Evolutionary conservation across 139 green algal species (phyloP).

Genomic region (Picochlorum sp.): DNA sequence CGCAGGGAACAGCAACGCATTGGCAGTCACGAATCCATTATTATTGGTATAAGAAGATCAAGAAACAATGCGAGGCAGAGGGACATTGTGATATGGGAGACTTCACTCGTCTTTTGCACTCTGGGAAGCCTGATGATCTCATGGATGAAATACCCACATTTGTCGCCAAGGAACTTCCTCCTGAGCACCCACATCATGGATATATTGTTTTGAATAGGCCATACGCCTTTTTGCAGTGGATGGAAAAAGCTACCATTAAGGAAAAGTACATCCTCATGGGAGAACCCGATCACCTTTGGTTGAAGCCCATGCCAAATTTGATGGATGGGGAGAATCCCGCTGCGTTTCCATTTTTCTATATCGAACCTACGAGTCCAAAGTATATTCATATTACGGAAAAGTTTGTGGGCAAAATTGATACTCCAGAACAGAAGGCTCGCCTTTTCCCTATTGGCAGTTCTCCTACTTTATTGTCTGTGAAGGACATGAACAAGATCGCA

Average conservation of each 20-base stretch:
- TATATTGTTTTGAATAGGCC: constrained; percentile 94
- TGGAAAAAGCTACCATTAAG: constrained; percentile 52
- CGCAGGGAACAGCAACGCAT: constrained; percentile 64
- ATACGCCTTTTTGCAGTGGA: constrained; percentile 90
- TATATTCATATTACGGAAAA: constrained; percentile 40
- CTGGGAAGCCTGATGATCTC: constrained; percentile 74
- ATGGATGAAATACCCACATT: constrained; percentile 95
- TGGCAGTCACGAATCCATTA: constrained; percentile 78
- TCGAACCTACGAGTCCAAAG: constrained; percentile 58
- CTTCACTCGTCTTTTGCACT: constrained; percentile 93
- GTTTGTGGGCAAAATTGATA: constrained; percentile 41
- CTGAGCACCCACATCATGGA: constrained; percentile 57
- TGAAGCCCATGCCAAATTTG: constrained; percentile 90
- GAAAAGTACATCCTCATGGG: constrained; percentile 93
- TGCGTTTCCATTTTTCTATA: constrained; percentile 98
- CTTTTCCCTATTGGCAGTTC: constrained; percentile 83
- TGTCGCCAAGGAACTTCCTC: constrained; percentile 76
- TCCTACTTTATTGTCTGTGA: constrained; percentile 70
- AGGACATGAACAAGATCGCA: constrained; percentile 64
- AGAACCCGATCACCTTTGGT: constrained; percentile 93
- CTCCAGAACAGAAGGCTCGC: constrained; percentile 42
- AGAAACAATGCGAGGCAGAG: constrained; percentile 54
- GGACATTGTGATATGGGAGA: constrained; percentile 73
- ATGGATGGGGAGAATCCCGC: constrained; percentile 60
- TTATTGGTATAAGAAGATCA: constrained; percentile 78